Evolutionary conservation across 805 yeast species (phyloP).

Genomic region (Starmerella bombicola): DNA sequence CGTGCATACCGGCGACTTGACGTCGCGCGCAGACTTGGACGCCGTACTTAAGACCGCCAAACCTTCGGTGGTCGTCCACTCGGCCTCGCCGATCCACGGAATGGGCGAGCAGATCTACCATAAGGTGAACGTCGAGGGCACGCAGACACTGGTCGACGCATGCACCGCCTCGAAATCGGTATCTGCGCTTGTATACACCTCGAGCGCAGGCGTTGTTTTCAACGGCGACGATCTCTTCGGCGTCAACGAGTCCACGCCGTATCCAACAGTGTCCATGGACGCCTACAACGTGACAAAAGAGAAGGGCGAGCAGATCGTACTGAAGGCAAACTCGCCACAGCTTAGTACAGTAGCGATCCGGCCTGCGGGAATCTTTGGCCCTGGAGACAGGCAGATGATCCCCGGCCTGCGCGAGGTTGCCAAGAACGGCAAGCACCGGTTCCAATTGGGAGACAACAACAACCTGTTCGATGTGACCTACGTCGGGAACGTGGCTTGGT

Average conservation of each 20-base stretch:
- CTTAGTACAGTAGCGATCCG: conserved; percentile 75
- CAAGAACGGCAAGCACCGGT: conserved; percentile 70
- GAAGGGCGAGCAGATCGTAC: conserved; percentile 70
- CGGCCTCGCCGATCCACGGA: conserved; percentile 95
- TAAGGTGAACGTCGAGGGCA: conserved; percentile 85
- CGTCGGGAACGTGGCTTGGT: conserved; percentile 96
- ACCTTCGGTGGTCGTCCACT: conserved; percentile 76
- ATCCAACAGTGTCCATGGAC: conserved; percentile 86
- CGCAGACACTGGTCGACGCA: conserved; percentile 56
- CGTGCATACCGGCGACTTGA: conserved; percentile 73
- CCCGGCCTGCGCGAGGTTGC: conserved; percentile 85
- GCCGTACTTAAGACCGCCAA: conserved; percentile 45
- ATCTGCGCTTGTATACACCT: conserved; percentile 77
- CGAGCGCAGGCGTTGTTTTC: conserved; percentile 94
- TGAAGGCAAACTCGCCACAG: conserved; percentile 52
- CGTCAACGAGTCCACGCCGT: conserved; percentile 91
- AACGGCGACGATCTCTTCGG: conserved; percentile 87
- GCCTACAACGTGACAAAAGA: conserved; percentile 94
- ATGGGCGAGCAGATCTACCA: conserved; percentile 67
- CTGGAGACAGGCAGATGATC: conserved; percentile 93
- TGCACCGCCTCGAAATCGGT: conserved; percentile 37
- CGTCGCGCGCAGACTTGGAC: conserved; percentile 55
- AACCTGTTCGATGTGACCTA: conserved; percentile 94
- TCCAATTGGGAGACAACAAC: conserved; percentile 88
- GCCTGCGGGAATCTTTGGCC: conserved; percentile 98